Evolutionary conservation across 2,329 filamentous ascomycete genomes (phyloP), one percentile per base, ranked within the genome.

Genomic region (Pezicula neosporulosa): DNA sequence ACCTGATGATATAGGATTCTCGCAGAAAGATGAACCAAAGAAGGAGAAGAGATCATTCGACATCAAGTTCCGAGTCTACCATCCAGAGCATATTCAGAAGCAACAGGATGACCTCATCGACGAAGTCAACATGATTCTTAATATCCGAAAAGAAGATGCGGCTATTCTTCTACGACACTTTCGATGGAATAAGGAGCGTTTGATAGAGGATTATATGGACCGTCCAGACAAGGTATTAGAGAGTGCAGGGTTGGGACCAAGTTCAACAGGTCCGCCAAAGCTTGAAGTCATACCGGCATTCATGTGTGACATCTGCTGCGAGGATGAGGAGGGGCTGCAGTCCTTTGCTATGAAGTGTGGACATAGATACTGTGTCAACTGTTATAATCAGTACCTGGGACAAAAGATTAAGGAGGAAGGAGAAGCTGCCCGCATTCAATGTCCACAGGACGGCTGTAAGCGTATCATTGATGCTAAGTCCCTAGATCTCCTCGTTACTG

Each of bases 151-250:
- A 62, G 94, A 97, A 70, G 89, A 94, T 56, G 86, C 89, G 0
- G 93, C 92, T 21, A 97, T 99, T 48, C 77, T 99, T 38, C 76
- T 99, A 53, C 87, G 94, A 44, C 83, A 94, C 70, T 90, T 89
- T 61, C 82, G 91, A 65, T 99, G 94, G 94, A 97, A 97, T 70
- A 94, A 96, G 69, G 94, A 99, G 68, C 85, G 89, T 37, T 70
- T 99, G 60, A 92, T 97, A 51, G 94, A 99, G 65, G 86, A 90
- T 57, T 97, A 97, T 70, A 97, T 99, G 92, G 93, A 99, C 58
- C 82, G 82, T 47, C 85, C 88, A 3, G 83, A 88, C 53, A 82
- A 87, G 64, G 83, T 94, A 2, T 74, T 97, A 33, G 91, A 96
- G 63, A 85, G 85, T 54, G 92, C 93, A 13, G 94, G 94, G 1